Conservation (phyloP, 345 rosid species). For the Gossypium arboreum region DNA sequence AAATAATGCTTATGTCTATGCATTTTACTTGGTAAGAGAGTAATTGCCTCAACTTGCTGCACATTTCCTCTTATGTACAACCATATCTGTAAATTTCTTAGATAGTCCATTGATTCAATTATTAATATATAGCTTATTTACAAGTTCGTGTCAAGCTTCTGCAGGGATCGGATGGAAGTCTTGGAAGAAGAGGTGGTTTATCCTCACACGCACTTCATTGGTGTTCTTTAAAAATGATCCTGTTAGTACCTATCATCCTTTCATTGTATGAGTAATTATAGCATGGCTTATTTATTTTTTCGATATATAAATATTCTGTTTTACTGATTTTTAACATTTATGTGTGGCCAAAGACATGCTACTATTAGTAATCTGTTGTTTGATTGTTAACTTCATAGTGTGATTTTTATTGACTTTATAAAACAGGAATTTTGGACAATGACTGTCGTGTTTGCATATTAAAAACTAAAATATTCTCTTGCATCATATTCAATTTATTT, state of each 20-base stretch:
- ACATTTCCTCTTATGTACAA: background rate
- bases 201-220: constrained; percentile 93
- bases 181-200: constrained; percentile 99
- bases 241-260: constrained; percentile 47
- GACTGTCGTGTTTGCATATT: background rate
- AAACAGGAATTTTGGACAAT: background rate
- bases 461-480: background rate
- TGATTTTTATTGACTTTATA: background rate
- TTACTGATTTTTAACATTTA: background rate
- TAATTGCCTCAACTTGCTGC: background rate
- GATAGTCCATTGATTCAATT: background rate
- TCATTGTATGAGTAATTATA: background rate
- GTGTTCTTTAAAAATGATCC: constrained; percentile 98
- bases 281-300: background rate
- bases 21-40: background rate
- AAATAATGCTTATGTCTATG: background rate
- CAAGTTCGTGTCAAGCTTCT: constrained; percentile 16
- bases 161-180: constrained; percentile 99
- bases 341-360: background rate
- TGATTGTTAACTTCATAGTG: background rate
- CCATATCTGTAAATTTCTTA: background rate
- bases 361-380: background rate
- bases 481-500: background rate
- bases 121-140: background rate
- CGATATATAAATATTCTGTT: background rate